Percentiles rank a stretch among this genome's conserved stretches.
Conservation (phyloP, 805 yeast species). For the Yarrowia sp. region DNA sequence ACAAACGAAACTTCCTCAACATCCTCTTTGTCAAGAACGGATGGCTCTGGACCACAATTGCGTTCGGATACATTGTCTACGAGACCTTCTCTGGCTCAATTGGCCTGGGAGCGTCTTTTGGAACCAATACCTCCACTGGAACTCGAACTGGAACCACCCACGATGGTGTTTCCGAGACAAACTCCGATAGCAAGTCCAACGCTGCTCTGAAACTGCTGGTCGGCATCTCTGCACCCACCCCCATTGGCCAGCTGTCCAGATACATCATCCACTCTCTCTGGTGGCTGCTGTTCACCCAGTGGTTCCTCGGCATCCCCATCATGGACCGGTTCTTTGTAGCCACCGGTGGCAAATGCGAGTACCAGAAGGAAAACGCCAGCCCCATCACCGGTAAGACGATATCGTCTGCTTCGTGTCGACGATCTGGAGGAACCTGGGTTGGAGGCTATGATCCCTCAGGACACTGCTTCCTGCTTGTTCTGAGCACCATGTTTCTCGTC, state of each 20-base stretch:
- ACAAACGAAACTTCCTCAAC: conserved; percentile 74
- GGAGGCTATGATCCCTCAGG: conserved; percentile 98
- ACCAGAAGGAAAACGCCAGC: conserved; percentile 12
- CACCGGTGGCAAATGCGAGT: conserved; percentile 83
- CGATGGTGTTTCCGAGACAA: conserved; percentile 17
- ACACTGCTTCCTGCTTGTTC: conserved; percentile 80
- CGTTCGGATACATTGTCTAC: conserved; percentile 44
- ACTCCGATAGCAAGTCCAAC: conserved; percentile 34
- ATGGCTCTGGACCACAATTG: conserved; percentile 85
- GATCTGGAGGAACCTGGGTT: conserved; percentile 68
- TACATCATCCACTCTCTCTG: conserved; percentile 67
- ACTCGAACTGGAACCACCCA: conserved; percentile 31
- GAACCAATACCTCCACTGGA: conserved; percentile 24
- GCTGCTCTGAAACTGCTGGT: conserved; percentile 31
- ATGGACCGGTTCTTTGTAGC: conserved; percentile 83
- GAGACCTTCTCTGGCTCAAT: conserved; percentile 19
- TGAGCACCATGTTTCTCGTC: conserved; percentile 68
- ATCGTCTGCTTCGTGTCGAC: conserved; percentile 58
- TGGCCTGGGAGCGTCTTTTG: conserved; percentile 25
- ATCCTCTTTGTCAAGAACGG: conserved; percentile 82
- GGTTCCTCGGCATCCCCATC: conserved; percentile 82
- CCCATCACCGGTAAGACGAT: conserved; percentile 18
- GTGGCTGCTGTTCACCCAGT: conserved; percentile 90
- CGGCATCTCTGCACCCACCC: conserved; percentile 34
- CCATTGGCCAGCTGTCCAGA: conserved; percentile 46